These are phyloP conservation scores for Fusarium albosuccineum DNA, from an alignment of 2,329 filamentous ascomycete species.

Conservation along the genomic window DNA sequence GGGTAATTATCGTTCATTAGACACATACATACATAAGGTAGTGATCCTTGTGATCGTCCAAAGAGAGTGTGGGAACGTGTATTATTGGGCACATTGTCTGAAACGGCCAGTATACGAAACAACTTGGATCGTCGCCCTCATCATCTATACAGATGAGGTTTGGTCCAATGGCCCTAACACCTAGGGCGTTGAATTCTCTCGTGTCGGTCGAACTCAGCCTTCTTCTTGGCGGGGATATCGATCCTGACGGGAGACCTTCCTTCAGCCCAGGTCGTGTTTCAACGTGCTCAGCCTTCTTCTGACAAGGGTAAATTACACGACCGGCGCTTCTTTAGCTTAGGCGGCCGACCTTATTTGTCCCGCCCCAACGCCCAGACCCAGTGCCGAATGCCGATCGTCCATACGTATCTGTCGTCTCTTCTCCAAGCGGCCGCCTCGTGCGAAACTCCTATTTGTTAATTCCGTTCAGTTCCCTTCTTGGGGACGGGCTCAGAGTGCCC, in stretches of 20 bases:
- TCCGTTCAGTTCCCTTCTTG: background rate
- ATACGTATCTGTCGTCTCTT: slow-evolving; percentile 5
- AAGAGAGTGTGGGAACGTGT: background rate
- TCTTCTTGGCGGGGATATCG: slow-evolving; percentile 1
- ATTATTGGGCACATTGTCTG: slow-evolving; percentile 2
- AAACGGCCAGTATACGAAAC: slow-evolving; percentile 5
- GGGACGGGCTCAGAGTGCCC: slow-evolving; percentile 1
- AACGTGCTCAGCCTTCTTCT: slow-evolving; percentile 14
- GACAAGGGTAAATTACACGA: slow-evolving; percentile 7
- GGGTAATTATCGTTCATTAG: slow-evolving; percentile 3
- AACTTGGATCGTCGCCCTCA: background rate
- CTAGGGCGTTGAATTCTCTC: slow-evolving; percentile 3
- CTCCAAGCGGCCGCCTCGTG: slow-evolving; percentile 11
- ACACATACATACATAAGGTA: background rate
- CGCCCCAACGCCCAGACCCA: slow-evolving; percentile 5
- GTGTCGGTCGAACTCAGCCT: slow-evolving; percentile 12
- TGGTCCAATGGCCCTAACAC: background rate
- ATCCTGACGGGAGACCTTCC: background rate
- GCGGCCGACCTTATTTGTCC: slow-evolving; percentile 8
- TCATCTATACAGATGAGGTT: slow-evolving; percentile 10
- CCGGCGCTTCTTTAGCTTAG: slow-evolving; percentile 5
- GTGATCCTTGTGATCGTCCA: slow-evolving; percentile 3
- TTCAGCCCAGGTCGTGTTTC: slow-evolving; percentile 9
- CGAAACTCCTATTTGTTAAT: background rate
- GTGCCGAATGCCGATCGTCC: slow-evolving; percentile 13